Evolutionary conservation across 371 early-diverging fungal genomes (phyloP).

Genomic region (Fennellomyces sp.): DNA sequence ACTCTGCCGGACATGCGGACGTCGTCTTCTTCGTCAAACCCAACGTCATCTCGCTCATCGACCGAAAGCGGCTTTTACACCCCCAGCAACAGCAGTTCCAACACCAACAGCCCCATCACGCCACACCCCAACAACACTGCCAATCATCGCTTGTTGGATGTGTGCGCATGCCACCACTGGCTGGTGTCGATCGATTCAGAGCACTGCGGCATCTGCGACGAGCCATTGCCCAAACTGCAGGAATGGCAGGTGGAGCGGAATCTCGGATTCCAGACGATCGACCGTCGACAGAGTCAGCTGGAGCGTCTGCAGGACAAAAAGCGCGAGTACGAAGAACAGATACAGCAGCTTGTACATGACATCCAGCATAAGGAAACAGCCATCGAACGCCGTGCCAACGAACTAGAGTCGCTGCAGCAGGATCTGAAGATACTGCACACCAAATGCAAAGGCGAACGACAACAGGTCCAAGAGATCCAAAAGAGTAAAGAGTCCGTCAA

Average conservation of each 20-base stretch:
- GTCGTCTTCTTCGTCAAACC: conserved; percentile 5
- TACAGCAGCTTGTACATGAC: neutral
- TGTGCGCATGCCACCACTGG: conserved; percentile 26
- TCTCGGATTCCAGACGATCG: conserved; percentile 9
- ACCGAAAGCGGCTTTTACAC: conserved; percentile 15
- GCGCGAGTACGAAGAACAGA: conserved; percentile 3
- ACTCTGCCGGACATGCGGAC: neutral
- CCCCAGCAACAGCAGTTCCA: conserved; percentile 11
- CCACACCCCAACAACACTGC: neutral
- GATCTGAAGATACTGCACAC: conserved; percentile 79
- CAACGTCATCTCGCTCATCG: conserved; percentile 13
- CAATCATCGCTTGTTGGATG: neutral
- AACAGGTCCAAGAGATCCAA: conserved; percentile 70
- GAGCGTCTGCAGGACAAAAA: conserved; percentile 7
- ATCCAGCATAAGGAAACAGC: conserved; percentile 3
- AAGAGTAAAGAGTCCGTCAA: conserved; percentile 67
- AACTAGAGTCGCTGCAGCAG: conserved; percentile 79
- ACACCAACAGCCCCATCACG: conserved; percentile 18
- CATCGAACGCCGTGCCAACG: conserved; percentile 40
- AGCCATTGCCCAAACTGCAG: conserved; percentile 11
- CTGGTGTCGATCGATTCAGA: conserved; percentile 27
- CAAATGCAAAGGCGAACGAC: conserved; percentile 75
- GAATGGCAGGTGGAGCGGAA: conserved; percentile 19
- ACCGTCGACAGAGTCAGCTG: conserved; percentile 10
- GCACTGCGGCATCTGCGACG: conserved; percentile 27